Conservation (phyloP, 2,329 filamentous ascomycete species). For the Phaeoacremonium minimum region DNA sequence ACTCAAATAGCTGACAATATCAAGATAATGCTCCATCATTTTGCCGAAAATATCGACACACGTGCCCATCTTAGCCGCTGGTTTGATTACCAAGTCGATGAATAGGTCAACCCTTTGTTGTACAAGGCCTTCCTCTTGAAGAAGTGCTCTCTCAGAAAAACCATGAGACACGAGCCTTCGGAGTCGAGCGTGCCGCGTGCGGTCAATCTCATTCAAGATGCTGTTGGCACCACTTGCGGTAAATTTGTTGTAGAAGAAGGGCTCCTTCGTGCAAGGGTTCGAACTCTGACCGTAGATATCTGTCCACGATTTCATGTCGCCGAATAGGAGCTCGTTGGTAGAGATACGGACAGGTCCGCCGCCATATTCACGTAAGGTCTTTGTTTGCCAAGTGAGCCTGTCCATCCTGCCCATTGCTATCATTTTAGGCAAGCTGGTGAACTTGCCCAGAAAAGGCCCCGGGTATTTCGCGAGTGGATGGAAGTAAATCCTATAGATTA, state of each 20-base stretch:
- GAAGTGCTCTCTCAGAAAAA: background rate
- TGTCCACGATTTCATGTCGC: background rate
- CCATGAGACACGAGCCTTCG: background rate
- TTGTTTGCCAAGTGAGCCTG: background rate
- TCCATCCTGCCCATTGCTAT: background rate
- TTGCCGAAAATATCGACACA: background rate
- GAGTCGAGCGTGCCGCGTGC: background rate
- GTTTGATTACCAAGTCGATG: too few species aligned
- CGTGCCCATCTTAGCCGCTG: background rate
- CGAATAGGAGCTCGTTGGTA: constrained; percentile 2
- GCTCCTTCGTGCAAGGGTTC: background rate
- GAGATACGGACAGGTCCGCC: background rate
- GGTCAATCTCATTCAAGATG: background rate
- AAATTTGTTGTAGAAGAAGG: constrained; percentile 1
- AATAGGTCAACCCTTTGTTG: background rate
- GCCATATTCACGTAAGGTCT: background rate
- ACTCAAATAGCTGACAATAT: constrained; percentile 1
- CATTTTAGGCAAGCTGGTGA: background rate
- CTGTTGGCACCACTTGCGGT: constrained; percentile 1
- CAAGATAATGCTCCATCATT: background rate
- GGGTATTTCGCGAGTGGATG: background rate
- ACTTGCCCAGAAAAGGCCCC: background rate
- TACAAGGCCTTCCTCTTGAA: background rate
- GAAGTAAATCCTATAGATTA: background rate
- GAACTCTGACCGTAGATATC: constrained; percentile 2